Conservation (phyloP, 2,329 filamentous ascomycete species). For the Blastomyces silverae region DNA sequence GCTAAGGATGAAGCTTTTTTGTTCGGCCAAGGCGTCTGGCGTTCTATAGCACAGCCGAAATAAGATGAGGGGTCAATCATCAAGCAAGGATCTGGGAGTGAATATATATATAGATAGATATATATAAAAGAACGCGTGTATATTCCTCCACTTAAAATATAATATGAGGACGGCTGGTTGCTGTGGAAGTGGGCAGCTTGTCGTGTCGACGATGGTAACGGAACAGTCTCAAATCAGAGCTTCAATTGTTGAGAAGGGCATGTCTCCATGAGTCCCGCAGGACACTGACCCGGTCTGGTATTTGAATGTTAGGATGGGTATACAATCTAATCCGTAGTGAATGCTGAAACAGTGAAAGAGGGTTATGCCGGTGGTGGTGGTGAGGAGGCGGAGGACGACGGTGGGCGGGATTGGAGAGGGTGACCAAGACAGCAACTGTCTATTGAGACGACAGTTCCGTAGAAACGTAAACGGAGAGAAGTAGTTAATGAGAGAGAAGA, state of each 20-base stretch:
- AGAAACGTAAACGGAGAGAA: not conserved
- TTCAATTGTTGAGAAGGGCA: not conserved
- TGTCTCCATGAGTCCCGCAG: not conserved
- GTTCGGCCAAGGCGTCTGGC: not conserved
- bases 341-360: not conserved
- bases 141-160: not conserved
- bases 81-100: not conserved
- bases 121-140: not conserved
- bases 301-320: not conserved
- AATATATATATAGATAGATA: not conserved
- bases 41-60: not conserved
- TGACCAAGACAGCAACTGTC: not conserved
- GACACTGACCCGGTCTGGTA: not conserved
- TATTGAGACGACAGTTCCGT: not conserved
- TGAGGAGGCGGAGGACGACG: not conserved
- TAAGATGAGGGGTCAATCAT: not conserved
- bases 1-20: not conserved
- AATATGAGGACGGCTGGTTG: not conserved
- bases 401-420: not conserved
- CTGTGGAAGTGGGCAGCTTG: not conserved
- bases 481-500: not conserved
- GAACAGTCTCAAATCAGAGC: not conserved
- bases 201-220: not conserved
- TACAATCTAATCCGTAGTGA: not conserved
- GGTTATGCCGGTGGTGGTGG: not conserved